Conservation (phyloP, 768 basidiomycete species). For the Hemileccinum rubropunctum region DNA sequence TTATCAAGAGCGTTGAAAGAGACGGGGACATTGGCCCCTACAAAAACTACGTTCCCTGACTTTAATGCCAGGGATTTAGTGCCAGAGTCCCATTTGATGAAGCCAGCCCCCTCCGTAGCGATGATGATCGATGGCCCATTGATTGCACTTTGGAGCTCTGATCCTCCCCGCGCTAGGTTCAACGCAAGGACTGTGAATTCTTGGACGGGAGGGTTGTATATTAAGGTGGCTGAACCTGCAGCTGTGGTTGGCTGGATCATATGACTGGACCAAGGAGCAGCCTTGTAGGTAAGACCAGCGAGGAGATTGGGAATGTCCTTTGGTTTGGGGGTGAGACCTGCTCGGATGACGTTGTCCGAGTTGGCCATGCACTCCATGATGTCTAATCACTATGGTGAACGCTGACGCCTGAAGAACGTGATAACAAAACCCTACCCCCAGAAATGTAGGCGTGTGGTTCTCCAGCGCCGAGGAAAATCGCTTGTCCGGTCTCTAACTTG, state of each 20-base stretch:
- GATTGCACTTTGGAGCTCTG: conserved; percentile 58
- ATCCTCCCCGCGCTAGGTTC: conserved; percentile 41
- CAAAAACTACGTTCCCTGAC: conserved; percentile 76
- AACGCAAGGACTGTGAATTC: conserved; percentile 88
- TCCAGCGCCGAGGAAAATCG: conserved; percentile 92
- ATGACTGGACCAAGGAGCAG: conserved; percentile 67
- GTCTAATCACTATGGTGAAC: conserved; percentile 46
- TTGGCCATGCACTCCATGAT: conserved; percentile 99
- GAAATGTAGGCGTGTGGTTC: conserved; percentile 96
- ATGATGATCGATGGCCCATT: conserved; percentile 86
- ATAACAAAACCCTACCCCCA: conserved; percentile 60
- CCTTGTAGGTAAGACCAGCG: conserved; percentile 79
- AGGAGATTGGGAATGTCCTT: conserved; percentile 92
- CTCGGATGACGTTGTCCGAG: conserved; percentile 98
- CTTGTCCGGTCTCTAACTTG: conserved; percentile 74
- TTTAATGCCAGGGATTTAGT: conserved; percentile 40
- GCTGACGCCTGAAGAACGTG: not conserved
- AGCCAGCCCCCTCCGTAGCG: conserved; percentile 66
- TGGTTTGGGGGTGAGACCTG: conserved; percentile 94
- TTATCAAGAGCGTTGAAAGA: conserved; percentile 38
- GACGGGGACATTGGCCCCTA: conserved; percentile 69
- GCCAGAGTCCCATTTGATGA: conserved; percentile 46
- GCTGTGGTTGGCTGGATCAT: conserved; percentile 61
- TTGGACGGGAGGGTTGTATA: conserved; percentile 90
- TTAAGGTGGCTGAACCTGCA: conserved; percentile 36